Evolutionary conservation across 2,329 filamentous ascomycete species (phyloP), one percentile per base, ranked within the genome.

Genomic region (Penicillium italicum): DNA sequence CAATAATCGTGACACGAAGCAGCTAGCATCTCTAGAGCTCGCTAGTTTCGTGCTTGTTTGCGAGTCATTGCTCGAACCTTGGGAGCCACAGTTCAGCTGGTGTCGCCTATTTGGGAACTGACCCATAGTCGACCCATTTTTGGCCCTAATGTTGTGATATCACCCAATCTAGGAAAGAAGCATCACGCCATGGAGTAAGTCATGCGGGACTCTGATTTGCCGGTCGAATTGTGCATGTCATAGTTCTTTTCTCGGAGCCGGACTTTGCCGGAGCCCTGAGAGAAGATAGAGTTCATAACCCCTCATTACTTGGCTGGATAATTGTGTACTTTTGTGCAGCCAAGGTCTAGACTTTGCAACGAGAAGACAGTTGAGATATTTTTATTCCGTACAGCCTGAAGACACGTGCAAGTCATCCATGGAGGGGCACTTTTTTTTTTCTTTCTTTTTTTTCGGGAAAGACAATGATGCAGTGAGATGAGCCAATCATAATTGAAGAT

Each of bases 1-100:
- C 53, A 55, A 55, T 55, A n/a, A 41, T 51, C 31, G 12, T 28
- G 38, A 22, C 33, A 51, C 40, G 47, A 28, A 36, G 47, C 11
- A 38, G 40, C 38, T 40, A 55, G 26, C 26, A 44, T 38, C 18
- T n/a, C 28, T 26, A 3, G 9, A 31, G 33, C 40, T 43, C 24
- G 33, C 31, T 55, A 43, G 38, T 18, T 33, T 10, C 34, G 34
- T 55, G 46, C 52, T 51, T 50, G 18, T 40, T 50, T 34, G 38
- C 4, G 20, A 40, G 20, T 30, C 42, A 47, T 44, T 38, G 38
- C 53, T 31, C 33, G 34, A 40, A 53, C 33, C 34, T 43, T 51
- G 28, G 34, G 40, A n/a, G 33, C 38, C 46, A 44, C 47, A 28
- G 33, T 51, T 50, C 47, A 44, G 53, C 47, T 55, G 12, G 14